phyloP scores from a whole-genome alignment of 345 rosid species.

The Nephelium lappaceum region DNA sequence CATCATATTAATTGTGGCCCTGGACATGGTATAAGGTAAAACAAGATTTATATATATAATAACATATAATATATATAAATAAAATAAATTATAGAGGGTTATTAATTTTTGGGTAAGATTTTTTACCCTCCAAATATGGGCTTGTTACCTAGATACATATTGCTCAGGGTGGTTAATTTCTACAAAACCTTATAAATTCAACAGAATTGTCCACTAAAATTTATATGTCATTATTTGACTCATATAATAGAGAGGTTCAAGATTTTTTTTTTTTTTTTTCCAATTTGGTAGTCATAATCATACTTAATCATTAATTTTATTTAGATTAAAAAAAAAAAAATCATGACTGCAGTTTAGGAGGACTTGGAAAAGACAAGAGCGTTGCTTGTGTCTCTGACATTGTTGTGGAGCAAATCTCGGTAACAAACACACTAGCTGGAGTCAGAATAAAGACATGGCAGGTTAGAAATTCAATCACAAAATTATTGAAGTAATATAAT shows the following conservation, averaged over 20 bases:
- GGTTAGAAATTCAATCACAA: conserved; percentile 35
- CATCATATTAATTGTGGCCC: conserved; percentile 86
- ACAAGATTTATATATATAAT: not conserved
- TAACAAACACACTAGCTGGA: conserved; percentile 63
- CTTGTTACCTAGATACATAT: no score
- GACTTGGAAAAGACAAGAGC: conserved; percentile 74
- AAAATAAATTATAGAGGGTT: not conserved
- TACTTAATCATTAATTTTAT: not conserved
- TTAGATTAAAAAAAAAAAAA: not conserved
- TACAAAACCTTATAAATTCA: no score
- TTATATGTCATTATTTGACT: no score
- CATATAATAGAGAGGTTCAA: no score
- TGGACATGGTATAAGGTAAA: conserved; percentile 92
- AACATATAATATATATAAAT: not conserved
- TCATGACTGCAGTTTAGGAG: conserved; percentile 57
- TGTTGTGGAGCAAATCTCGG: conserved; percentile 55
- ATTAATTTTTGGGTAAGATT: no score
- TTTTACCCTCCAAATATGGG: no score
- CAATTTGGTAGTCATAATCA: not conserved
- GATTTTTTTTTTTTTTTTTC: no score
- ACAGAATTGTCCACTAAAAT: no score
- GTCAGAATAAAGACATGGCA: conserved; percentile 96
- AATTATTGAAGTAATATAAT: not conserved
- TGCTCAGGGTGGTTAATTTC: no score
- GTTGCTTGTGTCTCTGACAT: conserved; percentile 77